Evolutionary conservation across 805 yeast species (phyloP).

Genomic region (Middelhovenomyces tepae): DNA sequence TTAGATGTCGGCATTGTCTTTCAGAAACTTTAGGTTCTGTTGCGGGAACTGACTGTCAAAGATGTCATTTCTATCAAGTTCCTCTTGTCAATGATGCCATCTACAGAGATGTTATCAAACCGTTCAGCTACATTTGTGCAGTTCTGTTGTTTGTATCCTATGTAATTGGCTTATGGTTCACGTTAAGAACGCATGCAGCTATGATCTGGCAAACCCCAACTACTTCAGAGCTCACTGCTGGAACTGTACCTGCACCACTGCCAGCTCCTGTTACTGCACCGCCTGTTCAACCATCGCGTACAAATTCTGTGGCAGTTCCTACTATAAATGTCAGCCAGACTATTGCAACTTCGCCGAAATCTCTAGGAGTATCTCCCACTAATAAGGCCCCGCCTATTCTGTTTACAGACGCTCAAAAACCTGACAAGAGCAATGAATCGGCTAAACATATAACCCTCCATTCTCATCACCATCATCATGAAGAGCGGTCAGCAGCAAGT

Average conservation of each 20-base stretch:
- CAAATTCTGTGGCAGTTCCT: conserved; percentile 5
- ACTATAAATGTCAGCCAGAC: background rate
- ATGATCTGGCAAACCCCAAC: conserved; percentile 81
- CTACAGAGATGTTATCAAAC: conserved; percentile 62
- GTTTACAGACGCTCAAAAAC: background rate
- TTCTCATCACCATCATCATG: background rate
- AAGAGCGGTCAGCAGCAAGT: conserved; percentile 7
- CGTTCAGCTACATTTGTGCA: conserved; percentile 77
- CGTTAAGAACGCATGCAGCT: conserved; percentile 93
- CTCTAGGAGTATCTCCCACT: background rate
- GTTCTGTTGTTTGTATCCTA: conserved; percentile 73
- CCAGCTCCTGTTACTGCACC: conserved; percentile 8
- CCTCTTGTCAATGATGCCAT: conserved; percentile 56
- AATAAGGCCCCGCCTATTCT: background rate
- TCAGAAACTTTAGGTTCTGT: conserved; percentile 12
- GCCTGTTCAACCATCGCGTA: conserved; percentile 2
- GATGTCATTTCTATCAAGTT: conserved; percentile 73
- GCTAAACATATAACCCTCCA: background rate
- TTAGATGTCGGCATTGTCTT: conserved; percentile 62
- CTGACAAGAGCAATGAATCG: background rate
- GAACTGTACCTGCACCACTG: conserved; percentile 8
- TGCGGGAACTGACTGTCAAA: conserved; percentile 36
- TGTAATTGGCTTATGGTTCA: conserved; percentile 81
- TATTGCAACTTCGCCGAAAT: background rate
- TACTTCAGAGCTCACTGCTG: conserved; percentile 30